Evolutionary conservation across 345 rosid genomes (phyloP).

Genomic region (Orychophragmus violaceus): DNA sequence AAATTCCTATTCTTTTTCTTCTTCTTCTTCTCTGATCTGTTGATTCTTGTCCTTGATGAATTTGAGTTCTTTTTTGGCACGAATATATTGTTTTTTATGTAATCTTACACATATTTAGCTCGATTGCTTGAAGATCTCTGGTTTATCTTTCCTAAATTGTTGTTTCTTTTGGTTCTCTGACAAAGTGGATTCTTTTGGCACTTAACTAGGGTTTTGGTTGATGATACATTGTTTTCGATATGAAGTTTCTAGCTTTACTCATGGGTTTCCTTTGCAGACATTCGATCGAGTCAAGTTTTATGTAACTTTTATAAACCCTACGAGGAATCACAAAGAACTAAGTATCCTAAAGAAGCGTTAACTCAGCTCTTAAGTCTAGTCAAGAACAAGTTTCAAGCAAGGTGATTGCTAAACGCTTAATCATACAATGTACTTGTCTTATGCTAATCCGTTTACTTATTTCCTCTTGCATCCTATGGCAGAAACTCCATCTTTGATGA

Average conservation of each 20-base stretch:
- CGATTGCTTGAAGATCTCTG: too few relatives aligned
- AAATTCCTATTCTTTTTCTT: background rate
- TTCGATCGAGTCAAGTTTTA: conserved; percentile 44
- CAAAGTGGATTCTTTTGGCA: too few relatives aligned
- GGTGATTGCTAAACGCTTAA: conserved; percentile 33
- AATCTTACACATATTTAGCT: background rate
- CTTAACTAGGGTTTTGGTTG: background rate
- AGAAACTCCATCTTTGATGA: conserved; percentile 63
- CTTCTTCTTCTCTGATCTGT: conserved; percentile 1
- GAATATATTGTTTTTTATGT: background rate
- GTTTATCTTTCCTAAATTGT: background rate
- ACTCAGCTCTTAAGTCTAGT: conserved; percentile 51
- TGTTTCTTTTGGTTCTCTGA: background rate
- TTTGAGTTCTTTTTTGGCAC: background rate
- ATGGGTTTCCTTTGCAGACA: conserved; percentile 29
- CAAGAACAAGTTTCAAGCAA: conserved; percentile 42
- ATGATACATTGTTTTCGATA: background rate
- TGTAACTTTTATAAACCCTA: conserved; percentile 29
- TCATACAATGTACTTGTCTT: background rate
- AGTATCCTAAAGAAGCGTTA: conserved; percentile 52
- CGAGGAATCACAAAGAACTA: conserved; percentile 39
- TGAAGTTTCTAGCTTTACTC: background rate
- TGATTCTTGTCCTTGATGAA: background rate
- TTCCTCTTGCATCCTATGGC: conserved; percentile 27
- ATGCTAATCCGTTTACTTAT: background rate